phyloP scores from a whole-genome alignment of 1,284 basidiomycete species.

The Papiliotrema laurentii region DNA sequence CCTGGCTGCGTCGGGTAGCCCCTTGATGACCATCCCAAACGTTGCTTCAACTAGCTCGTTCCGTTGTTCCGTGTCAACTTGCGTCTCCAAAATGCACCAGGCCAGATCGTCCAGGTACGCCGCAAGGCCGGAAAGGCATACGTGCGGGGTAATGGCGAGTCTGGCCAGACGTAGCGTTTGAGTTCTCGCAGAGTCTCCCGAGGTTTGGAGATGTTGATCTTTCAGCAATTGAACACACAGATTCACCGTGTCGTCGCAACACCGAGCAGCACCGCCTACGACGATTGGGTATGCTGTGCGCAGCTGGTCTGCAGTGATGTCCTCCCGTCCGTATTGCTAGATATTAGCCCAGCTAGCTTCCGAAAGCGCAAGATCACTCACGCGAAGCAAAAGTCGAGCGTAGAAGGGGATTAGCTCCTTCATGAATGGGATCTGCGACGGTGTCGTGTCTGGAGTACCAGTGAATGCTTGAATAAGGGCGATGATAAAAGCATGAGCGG shows the following conservation, averaged over 20 bases:
- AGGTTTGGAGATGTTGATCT: not conserved
- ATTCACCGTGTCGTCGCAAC: slow-evolving; percentile 5
- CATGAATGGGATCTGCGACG: slow-evolving; percentile 19
- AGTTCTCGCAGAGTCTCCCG: not conserved
- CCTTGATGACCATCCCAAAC: slow-evolving; percentile 29
- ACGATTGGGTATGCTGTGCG: slow-evolving; percentile 23
- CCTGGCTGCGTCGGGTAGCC: slow-evolving; percentile 29
- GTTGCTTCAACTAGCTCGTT: slow-evolving; percentile 18
- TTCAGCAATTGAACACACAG: slow-evolving; percentile 2
- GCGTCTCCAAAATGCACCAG: slow-evolving; percentile 12
- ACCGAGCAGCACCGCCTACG: slow-evolving; percentile 13
- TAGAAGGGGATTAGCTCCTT: slow-evolving; percentile 22
- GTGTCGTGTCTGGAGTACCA: slow-evolving; percentile 1
- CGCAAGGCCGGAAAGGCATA: slow-evolving; percentile 11
- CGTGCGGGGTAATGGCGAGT: slow-evolving; percentile 15
- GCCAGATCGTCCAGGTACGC: slow-evolving; percentile 26
- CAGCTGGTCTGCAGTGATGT: slow-evolving; percentile 19
- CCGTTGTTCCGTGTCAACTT: slow-evolving; percentile 11
- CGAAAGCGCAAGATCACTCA: not conserved
- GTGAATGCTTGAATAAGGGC: slow-evolving; percentile 16
- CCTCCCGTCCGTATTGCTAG: slow-evolving; percentile 7
- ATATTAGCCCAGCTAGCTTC: slow-evolving; percentile 7
- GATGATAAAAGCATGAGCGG: slow-evolving; percentile 31
- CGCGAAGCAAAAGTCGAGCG: slow-evolving; percentile 20
- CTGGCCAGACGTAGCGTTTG: slow-evolving; percentile 13